phyloP scores from a whole-genome alignment of 495 filamentous ascomycete species.

The Glarea lozoyensis region DNA sequence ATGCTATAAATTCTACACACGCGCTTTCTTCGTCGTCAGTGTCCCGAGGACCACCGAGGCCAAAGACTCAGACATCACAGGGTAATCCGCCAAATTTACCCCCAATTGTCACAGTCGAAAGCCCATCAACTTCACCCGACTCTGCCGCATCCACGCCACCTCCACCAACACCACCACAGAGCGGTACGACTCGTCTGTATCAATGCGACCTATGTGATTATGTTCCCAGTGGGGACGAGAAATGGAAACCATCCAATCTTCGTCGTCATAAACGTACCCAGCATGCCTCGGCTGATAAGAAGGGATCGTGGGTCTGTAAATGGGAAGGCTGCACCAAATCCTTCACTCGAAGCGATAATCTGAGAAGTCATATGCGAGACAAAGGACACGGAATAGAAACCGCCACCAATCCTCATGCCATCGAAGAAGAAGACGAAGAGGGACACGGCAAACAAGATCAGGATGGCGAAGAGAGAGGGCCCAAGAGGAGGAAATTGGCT shows the following conservation, averaged over 20 bases:
- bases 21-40: too few species aligned
- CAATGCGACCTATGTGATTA: slow-evolving; percentile 14
- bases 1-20: too few species aligned
- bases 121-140: neutral
- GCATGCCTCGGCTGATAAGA: slow-evolving; percentile 5
- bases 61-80: too few species aligned
- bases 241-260: slow-evolving; percentile 20
- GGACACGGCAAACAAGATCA: neutral
- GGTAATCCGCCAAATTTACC: neutral
- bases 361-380: slow-evolving; percentile 18
- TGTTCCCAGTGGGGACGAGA: slow-evolving; percentile 13
- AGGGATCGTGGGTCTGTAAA: slow-evolving; percentile 8
- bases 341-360: slow-evolving; percentile 18
- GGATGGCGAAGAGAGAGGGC: neutral
- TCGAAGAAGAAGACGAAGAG: neutral
- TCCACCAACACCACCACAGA: neutral
- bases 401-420: neutral
- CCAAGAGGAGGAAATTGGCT: neutral
- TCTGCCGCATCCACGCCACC: neutral
- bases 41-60: too few species aligned
- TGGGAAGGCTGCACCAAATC: slow-evolving; percentile 12
- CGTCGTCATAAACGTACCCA: slow-evolving; percentile 18
- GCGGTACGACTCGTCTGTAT: slow-evolving; percentile 2
- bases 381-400: slow-evolving; percentile 8
- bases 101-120: neutral